Base-by-base conservation (phyloP, 176 grass and related monocot genomes). In the Saccharum spontaneum region DNA sequence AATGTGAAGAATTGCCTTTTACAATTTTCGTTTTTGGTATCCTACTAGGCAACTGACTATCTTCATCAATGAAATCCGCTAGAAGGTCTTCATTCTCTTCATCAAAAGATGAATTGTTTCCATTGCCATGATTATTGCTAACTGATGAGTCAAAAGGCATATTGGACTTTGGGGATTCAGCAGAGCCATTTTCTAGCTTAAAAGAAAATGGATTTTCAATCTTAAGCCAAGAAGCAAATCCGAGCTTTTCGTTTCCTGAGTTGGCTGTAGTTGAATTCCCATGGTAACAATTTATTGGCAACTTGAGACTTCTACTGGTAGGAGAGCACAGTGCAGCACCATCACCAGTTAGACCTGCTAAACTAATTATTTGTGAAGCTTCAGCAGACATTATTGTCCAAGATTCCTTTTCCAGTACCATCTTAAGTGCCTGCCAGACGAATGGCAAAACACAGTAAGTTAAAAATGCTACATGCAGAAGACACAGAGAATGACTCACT, bases 1-100 rank as follows among this genome's bases (percentile, higher is more conserved):
- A 94, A 46, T 83, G 83, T 54, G 91, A 80, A 73, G 59, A 87
- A 82, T 81, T 90, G 49, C 87, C 86, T 86, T 91, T 91, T 41
- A 82, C 83, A 67, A 88, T 88, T 84, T 85, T 94, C 23, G 93
- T 54, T 89, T 92, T 96, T 37, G 86, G 82, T 85, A 90, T 92
- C 75, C 93, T 87, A 85, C 97, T 99, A 30, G 97, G 97, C 79
- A 99, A 91, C 75, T 99, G 97, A 83, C 97, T 99, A 81, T 99
- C 97, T 90, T 99, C 97, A 77, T 99, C 97, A 92, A 99, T 99
- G 82, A 99, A 99, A 87, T 99, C 97, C 12, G 97, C 97, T 17
- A 99, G 91, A 93, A 99, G 92, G 50, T 99, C 97, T 86, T 99
- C 97, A 90, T 95, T 96, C 86, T 99, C 97, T 90, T 99, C 97